A percentile compares a stretch with the other conserved stretches of the same genome.
Conservation (phyloP, 2,329 filamentous ascomycete species). For the Diaporthe humulicola region DNA sequence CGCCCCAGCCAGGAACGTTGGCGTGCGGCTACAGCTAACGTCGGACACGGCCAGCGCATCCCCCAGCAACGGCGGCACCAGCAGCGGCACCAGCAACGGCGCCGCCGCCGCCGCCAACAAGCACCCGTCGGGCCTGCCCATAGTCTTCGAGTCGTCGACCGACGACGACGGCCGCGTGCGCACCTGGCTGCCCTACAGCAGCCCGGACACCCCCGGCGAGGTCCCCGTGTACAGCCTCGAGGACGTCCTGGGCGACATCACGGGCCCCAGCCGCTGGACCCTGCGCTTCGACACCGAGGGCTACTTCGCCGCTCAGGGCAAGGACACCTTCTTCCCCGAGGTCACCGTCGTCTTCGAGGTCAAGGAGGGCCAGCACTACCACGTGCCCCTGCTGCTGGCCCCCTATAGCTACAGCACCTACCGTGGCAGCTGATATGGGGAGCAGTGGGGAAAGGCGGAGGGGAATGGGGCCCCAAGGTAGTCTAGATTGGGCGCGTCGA, state of each 20-base stretch:
- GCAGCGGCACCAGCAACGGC: constrained; percentile 42
- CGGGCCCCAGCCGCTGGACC: constrained; percentile 70
- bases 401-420: constrained; percentile 89
- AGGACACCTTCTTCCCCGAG: constrained; percentile 71
- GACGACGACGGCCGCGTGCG: constrained; percentile 83
- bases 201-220: constrained; percentile 63
- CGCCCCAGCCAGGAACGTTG: constrained; percentile 74
- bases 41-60: constrained; percentile 45
- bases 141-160: constrained; percentile 75
- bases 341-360: constrained; percentile 68
- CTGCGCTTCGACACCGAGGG: constrained; percentile 79
- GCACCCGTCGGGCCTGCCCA: constrained; percentile 52
- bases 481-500: not conserved
- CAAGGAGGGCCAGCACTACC: constrained; percentile 75
- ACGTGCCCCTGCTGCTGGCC: constrained; percentile 82
- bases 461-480: not conserved
- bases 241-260: constrained; percentile 63
- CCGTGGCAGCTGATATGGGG: constrained; percentile 73
- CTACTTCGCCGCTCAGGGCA: constrained; percentile 75
- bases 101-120: constrained; percentile 41
- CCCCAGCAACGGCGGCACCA: constrained; percentile 45
- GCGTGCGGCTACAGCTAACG: constrained; percentile 73
- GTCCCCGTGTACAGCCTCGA: constrained; percentile 70
- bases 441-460: not conserved
- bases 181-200: constrained; percentile 73